Conservation (phyloP, 169 alveolate species). For the Plasmodium gallinaceum region DNA sequence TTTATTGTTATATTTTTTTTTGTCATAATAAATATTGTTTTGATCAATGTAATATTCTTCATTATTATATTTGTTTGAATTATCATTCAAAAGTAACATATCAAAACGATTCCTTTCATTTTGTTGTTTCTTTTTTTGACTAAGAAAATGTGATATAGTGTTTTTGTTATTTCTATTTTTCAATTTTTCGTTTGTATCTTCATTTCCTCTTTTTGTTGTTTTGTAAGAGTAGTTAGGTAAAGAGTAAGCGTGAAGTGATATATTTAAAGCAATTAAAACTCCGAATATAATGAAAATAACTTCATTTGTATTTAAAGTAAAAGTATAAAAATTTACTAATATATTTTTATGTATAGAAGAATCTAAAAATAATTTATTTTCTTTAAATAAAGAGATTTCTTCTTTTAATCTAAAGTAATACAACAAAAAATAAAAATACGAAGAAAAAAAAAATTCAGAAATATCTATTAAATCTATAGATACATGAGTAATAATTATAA, state of each 20-base stretch:
- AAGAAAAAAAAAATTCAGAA: slow-evolving; percentile 42
- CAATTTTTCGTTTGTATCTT: too few species aligned
- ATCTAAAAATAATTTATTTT: background rate
- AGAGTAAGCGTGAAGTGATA: slow-evolving; percentile 47
- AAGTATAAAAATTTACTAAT: slow-evolving; percentile 16
- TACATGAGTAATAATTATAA: slow-evolving; percentile 44
- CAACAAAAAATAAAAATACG: slow-evolving; percentile 28
- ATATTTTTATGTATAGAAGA: background rate
- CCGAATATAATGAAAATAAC: slow-evolving; percentile 33
- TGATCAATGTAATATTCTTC: background rate
- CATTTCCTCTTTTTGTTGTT: background rate
- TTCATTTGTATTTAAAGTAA: slow-evolving; percentile 16
- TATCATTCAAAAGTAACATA: too few species aligned
- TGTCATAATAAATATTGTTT: too few species aligned
- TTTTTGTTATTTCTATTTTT: too few species aligned
- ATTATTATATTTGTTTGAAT: too few species aligned
- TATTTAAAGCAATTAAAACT: slow-evolving; percentile 20
- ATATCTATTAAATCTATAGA: slow-evolving; percentile 49
- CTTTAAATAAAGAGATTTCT: slow-evolving; percentile 13
- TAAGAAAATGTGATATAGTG: too few species aligned
- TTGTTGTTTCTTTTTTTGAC: too few species aligned
- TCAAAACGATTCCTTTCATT: too few species aligned
- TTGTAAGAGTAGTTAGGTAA: slow-evolving; percentile 44
- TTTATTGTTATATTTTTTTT: too few species aligned
- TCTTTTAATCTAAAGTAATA: slow-evolving; percentile 41